Evolutionary conservation across 2,329 filamentous ascomycete species (phyloP), one percentile per base, ranked within the genome.

Genomic region (Epichloe bromicola): DNA sequence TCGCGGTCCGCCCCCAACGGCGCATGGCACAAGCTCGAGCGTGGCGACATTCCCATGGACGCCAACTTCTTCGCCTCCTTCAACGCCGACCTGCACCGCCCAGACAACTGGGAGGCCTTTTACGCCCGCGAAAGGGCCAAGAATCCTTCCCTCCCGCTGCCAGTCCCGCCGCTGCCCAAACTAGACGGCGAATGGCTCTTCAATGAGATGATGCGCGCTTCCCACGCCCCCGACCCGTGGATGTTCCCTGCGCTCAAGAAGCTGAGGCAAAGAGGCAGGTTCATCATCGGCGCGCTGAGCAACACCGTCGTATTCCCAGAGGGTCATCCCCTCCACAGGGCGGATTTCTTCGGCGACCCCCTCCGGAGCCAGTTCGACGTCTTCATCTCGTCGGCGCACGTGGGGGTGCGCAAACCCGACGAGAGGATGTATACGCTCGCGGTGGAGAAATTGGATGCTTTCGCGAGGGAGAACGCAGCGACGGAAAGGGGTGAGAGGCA

Each of bases 271-370:
- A 82, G 76, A 48, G 78, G 80, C 1, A 70, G 72, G 52, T 90
- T 83, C 58, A 74, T 91, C 36, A 67, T 97, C 2, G 91, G 83
- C 0, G 93, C 90, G 1, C 71, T 97, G 56, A 90, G 85, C 59
- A 97, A 98, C 63, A 97, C 93, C 0, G 80, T 93, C 26, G 84
- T 88, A 23, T 96, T 94, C 60, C 91, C 90, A 0, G 73, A 76
- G 0, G 83, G 76, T 0, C 88, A 96, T 61, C 70, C 75, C 23
- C 83, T 87, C 52, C 76, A 83, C 57, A 46, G 56, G 12, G 69
- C 74, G 1, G 70, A 80, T 55, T 71, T 69, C 53, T 61, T 71
- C 37, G 64, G 69, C 3, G 74, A 80, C 33, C 80, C 85, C 1
- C 68, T 94, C 2, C 75, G 78, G 50, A 68, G 70, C 1, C 62